Percentiles rank a stretch among this genome's conserved stretches.
Conservation (phyloP, 108 stramenopile genomes). For the Poteriospumella lacustris region DNA sequence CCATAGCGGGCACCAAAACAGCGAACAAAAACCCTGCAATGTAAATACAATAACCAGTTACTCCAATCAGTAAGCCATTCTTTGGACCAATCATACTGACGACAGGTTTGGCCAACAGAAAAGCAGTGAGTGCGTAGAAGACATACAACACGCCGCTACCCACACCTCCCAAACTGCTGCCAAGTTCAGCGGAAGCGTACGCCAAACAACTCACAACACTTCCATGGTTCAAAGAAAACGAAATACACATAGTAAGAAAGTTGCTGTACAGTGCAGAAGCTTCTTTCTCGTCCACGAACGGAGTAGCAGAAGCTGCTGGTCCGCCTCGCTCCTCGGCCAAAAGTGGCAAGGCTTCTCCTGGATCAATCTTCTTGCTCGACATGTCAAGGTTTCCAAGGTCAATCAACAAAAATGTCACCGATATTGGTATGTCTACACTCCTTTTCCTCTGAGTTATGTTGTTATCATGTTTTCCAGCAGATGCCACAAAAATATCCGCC, state of each 20-base stretch:
- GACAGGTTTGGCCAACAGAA: not conserved
- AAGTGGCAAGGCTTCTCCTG: too few relatives aligned
- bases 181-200: not conserved
- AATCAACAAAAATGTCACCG: too few relatives aligned
- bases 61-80: slow-evolving; percentile 10
- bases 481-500: too few relatives aligned
- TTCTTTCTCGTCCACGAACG: not conserved
- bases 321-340: too few relatives aligned
- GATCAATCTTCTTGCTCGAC: too few relatives aligned
- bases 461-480: too few relatives aligned
- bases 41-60: slow-evolving; percentile 19
- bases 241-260: slow-evolving; percentile 6
- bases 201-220: slow-evolving; percentile 5
- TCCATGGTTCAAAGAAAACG: slow-evolving; percentile 19
- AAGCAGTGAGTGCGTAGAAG: slow-evolving; percentile 14
- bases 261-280: not conserved
- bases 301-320: too few relatives aligned
- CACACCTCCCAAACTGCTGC: not conserved
- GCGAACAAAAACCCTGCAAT: slow-evolving; percentile 9
- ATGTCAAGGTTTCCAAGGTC: too few relatives aligned
- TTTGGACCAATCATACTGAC: slow-evolving; percentile 18
- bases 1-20: not conserved
- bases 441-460: too few relatives aligned
- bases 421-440: too few relatives aligned
- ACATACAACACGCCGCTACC: slow-evolving; percentile 11